Conservation (phyloP, 345 rosid genomes). For the Acer negundo region DNA sequence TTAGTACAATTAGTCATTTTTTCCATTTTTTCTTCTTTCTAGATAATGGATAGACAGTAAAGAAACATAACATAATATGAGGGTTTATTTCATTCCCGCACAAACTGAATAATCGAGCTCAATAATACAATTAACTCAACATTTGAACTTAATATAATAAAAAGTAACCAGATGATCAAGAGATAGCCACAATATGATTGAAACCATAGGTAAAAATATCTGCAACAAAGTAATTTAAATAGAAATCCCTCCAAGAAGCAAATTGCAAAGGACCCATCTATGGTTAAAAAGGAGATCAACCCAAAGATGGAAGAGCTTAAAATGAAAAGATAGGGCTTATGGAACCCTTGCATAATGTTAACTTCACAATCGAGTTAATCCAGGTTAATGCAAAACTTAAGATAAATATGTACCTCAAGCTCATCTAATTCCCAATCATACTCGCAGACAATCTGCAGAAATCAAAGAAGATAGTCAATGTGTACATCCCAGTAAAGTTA, state of each 20-base stretch:
- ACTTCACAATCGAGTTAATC: conserved; percentile 1
- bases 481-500: background rate
- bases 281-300: background rate
- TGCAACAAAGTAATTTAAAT: background rate
- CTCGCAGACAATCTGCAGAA: conserved; percentile 83
- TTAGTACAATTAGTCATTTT: conserved; percentile 8
- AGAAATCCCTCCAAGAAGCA: background rate
- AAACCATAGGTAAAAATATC: background rate
- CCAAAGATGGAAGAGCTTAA: background rate
- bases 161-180: background rate
- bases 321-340: background rate
- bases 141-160: background rate
- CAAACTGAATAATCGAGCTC: background rate
- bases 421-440: conserved; percentile 96
- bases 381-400: background rate
- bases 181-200: background rate
- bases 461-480: conserved; percentile 25
- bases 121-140: background rate
- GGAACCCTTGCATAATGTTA: background rate
- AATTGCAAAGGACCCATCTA: background rate
- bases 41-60: background rate
- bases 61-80: background rate
- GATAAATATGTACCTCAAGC: conserved; percentile 59
- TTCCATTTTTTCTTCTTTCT: background rate
- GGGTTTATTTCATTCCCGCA: background rate